A percentile compares a stretch with the other conserved stretches of the same genome.
Conservation (phyloP, 2,329 filamentous ascomycete genomes). For the Aspergillus tubingensis region DNA sequence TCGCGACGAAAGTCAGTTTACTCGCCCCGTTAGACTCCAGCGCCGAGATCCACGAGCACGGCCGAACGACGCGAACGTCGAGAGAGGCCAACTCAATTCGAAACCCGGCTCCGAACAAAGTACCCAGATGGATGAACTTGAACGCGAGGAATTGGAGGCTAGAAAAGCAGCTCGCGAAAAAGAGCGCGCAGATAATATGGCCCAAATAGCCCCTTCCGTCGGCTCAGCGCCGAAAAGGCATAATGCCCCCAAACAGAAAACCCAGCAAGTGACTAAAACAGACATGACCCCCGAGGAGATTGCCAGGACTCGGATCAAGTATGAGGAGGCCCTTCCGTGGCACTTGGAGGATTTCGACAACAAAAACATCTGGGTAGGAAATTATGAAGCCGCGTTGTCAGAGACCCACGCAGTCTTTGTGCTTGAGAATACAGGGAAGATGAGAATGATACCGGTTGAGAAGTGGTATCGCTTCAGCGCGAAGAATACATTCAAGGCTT, state of each 20-base stretch:
- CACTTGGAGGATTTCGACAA: conserved; percentile 95
- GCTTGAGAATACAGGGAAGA: conserved; percentile 67
- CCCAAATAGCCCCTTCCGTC: conserved; percentile 85
- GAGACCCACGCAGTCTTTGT: conserved; percentile 78
- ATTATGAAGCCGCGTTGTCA: conserved; percentile 85
- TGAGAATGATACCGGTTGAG: conserved; percentile 87
- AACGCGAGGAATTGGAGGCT: conserved; percentile 60
- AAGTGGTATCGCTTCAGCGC: conserved; percentile 78
- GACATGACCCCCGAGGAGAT: conserved; percentile 74
- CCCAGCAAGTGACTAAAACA: conserved; percentile 80
- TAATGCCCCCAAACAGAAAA: conserved; percentile 71
- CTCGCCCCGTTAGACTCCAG: conserved; percentile 83
- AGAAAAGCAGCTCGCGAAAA: conserved; percentile 76
- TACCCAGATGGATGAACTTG: conserved; percentile 65
- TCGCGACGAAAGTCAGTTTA: conserved; percentile 79
- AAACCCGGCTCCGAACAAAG: conserved; percentile 39
- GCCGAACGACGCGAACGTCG: conserved; percentile 57
- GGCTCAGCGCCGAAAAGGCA: conserved; percentile 70
- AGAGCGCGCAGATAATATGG: conserved; percentile 81
- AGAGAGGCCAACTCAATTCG: conserved; percentile 37
- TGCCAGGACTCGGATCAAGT: conserved; percentile 66
- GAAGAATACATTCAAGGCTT: conserved; percentile 66
- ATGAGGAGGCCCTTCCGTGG: conserved; percentile 95
- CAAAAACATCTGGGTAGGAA: conserved; percentile 90
- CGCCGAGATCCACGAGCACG: conserved; percentile 76